phyloP scores from a whole-genome alignment of 371 early-diverging fungal species.

The Lichtheimia hyalospora region DNA sequence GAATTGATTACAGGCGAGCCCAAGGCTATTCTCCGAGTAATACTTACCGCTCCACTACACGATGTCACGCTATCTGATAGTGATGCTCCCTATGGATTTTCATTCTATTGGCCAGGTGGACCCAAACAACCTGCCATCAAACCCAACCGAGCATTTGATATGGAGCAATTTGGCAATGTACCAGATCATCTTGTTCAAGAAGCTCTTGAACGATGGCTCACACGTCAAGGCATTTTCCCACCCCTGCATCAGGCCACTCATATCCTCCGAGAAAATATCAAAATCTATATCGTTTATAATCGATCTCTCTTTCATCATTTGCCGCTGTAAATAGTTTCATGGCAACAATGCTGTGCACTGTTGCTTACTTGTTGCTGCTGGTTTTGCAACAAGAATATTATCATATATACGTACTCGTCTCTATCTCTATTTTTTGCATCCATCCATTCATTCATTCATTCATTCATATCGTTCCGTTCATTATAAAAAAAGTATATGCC shows the following conservation, averaged over 20 bases:
- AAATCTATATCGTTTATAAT: slow-evolving; percentile 22
- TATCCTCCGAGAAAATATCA: slow-evolving; percentile 18
- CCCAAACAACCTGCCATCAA: neutral
- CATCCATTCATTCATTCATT: too few species aligned
- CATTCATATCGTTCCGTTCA: too few species aligned
- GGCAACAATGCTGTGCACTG: too few species aligned
- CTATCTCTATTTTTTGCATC: too few species aligned
- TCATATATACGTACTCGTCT: neutral
- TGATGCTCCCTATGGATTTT: slow-evolving; percentile 1
- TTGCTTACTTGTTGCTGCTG: too few species aligned
- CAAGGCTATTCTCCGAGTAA: slow-evolving; percentile 18
- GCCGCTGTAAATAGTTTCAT: too few species aligned
- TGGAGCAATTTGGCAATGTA: slow-evolving; percentile 7
- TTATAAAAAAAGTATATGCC: too few species aligned
- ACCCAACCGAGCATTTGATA: slow-evolving; percentile 6
- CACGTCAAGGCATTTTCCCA: slow-evolving; percentile 13
- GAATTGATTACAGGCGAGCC: slow-evolving; percentile 15
- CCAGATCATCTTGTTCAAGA: slow-evolving; percentile 12
- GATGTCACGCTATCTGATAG: neutral
- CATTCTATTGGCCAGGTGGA: slow-evolving; percentile 13
- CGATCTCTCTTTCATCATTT: slow-evolving; percentile 10
- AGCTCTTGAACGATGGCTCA: slow-evolving; percentile 14
- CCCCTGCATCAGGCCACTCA: slow-evolving; percentile 14
- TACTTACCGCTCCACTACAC: slow-evolving; percentile 6
- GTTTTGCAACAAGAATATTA: too few species aligned